Evolutionary conservation across 495 filamentous ascomycete species (phyloP), one percentile per base, ranked within the genome.

Genomic region (Talaromyces thailandensis): DNA sequence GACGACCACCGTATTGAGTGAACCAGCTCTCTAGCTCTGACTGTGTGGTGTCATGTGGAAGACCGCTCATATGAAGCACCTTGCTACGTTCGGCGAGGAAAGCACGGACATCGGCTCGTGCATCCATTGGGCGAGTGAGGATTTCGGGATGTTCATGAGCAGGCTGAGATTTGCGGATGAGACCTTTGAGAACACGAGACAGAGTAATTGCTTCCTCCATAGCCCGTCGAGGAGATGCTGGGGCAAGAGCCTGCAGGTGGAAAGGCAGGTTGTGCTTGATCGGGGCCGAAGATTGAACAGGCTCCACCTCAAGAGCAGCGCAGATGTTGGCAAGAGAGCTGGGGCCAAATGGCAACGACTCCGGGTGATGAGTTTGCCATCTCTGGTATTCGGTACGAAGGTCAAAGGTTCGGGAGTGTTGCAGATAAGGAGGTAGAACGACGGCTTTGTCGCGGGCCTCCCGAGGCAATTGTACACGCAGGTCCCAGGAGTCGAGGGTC

Each of bases 241-340:
- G 94, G 24, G 94, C 94, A 61, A 98, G 80, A 24, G 94, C 93
- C 79, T 98, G 94, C 56, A 98, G 81, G 73, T 98, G 94, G 78
- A 98, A 98, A 9, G 94, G 94, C 8, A 98, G 82, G 68, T 98
- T 98, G 71, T 98, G 94, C 75, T 98, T 98, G 77, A 98, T 97
- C 16, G 94, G 95, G 53, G 94, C 94, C 65, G 92, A 96, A 16
- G 91, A 90, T 74, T 96, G 92, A 26, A 98, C 91, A 58, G 94
- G 91, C 70, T 98, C 94, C 43, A 98, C 94, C 73, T 98, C 94
- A 28, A 98, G 86, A 23, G 94, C 94, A 63, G 94, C 92, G 76
- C 94, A 98, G 70, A 98, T 98, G 75, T 97, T 97, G 62, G 93
- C 86, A 64, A 98, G 82, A 66, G 92, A 93, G 53, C 91, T 96